Evolutionary conservation across 345 rosid species (phyloP).

Genomic region (Eucalyptus sp.): DNA sequence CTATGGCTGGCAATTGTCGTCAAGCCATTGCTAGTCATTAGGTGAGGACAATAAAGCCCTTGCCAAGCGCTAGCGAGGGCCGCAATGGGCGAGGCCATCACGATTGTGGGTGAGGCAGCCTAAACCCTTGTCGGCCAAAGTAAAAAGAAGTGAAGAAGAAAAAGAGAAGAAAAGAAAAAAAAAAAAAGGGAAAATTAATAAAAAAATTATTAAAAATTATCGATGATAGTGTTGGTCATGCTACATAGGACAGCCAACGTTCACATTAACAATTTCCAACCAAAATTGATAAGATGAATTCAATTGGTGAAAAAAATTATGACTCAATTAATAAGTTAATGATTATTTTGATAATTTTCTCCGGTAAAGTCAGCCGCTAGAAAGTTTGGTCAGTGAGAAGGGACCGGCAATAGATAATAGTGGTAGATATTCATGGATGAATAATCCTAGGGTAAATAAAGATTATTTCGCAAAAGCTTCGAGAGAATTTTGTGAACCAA

Average conservation of each 20-base stretch:
- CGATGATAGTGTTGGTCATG: no score
- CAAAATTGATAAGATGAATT: no score
- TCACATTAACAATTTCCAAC: fast-evolving
- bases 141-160: no score
- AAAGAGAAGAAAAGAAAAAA: no score
- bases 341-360: no score
- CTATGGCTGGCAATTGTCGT: no score
- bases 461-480: background rate
- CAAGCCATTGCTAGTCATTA: background rate
- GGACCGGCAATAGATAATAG: background rate
- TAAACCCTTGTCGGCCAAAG: fast-evolving
- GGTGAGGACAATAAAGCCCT: background rate
- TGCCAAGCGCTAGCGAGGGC: fast-evolving
- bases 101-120: fast-evolving
- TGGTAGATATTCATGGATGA: background rate
- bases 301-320: no score
- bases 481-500: background rate
- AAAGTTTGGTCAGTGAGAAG: background rate
- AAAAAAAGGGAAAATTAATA: fast-evolving
- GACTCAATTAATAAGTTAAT: no score
- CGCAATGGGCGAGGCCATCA: no score
- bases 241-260: fast-evolving
- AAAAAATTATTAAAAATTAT: fast-evolving
- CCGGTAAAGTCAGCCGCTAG: background rate
- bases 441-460: background rate